phyloP scores from a whole-genome alignment of 805 yeast species.

The Cephaloascus albidus region DNA sequence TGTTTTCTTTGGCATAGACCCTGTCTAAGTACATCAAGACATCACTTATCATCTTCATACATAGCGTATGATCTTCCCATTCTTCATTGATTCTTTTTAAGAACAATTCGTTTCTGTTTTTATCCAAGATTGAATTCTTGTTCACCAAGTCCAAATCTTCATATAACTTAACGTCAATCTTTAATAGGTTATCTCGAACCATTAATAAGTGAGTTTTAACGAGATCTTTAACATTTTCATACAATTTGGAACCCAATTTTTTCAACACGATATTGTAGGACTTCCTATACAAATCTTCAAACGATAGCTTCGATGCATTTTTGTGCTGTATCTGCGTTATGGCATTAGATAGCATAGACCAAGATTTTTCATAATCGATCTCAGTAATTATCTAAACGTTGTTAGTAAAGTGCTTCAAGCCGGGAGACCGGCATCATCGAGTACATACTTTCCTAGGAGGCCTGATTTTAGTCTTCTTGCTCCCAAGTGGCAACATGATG shows the following conservation, averaged over 20 bases:
- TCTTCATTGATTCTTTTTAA: conserved; percentile 26
- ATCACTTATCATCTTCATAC: conserved; percentile 75
- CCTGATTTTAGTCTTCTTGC: neutral
- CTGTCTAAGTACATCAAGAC: conserved; percentile 81
- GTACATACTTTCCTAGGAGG: neutral
- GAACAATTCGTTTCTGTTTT: conserved; percentile 18
- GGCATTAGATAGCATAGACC: conserved; percentile 60
- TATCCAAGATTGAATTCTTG: conserved; percentile 2
- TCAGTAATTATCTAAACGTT: conserved; percentile 14
- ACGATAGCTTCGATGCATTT: conserved; percentile 66
- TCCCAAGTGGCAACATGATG: neutral
- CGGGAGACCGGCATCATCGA: neutral
- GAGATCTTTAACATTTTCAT: conserved; percentile 45
- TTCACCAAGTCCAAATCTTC: neutral
- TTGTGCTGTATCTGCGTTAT: conserved; percentile 62
- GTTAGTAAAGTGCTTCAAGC: neutral
- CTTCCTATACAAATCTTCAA: conserved; percentile 73
- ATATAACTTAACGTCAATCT: neutral
- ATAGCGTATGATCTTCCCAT: conserved; percentile 67
- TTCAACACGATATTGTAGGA: conserved; percentile 70
- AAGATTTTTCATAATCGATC: conserved; percentile 54
- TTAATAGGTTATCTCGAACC: conserved; percentile 3
- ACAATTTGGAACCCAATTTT: conserved; percentile 57
- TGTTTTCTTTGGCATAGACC: conserved; percentile 67
- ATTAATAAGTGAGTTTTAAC: conserved; percentile 37